These are phyloP conservation scores for Durio zibethinus DNA, from an alignment of 345 rosid genomes.

Conservation along the genomic window DNA sequence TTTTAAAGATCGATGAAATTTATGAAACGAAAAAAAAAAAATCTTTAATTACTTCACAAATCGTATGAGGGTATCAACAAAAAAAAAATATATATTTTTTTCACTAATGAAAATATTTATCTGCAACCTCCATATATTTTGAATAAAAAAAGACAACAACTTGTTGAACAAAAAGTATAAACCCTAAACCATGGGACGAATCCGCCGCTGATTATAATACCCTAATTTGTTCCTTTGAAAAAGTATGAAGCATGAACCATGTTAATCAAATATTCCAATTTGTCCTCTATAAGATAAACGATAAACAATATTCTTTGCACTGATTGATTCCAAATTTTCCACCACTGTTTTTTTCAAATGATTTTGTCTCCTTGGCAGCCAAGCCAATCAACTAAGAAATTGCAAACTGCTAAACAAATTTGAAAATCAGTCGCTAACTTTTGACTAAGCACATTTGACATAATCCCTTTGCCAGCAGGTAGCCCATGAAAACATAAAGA, in stretches of 20 bases:
- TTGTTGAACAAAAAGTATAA: neutral
- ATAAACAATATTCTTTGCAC: neutral
- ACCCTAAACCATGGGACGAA: neutral
- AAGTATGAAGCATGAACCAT: neutral
- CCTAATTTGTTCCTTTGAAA: neutral
- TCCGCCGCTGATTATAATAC: neutral
- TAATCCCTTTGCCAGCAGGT: neutral
- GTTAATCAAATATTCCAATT: neutral
- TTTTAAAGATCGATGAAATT: too few species aligned
- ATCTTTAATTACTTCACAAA: too few species aligned
- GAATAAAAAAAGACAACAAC: too few species aligned
- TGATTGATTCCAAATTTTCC: neutral
- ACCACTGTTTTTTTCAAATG: neutral
- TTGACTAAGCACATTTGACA: neutral
- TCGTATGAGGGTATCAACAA: too few species aligned
- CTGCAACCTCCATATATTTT: too few species aligned
- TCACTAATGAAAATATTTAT: too few species aligned
- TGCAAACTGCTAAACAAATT: neutral
- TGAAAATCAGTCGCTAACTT: neutral
- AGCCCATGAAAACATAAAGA: neutral
- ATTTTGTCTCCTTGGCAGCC: constrained; percentile 2
- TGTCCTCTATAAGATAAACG: neutral
- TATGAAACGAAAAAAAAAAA: too few species aligned
- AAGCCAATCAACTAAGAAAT: neutral
- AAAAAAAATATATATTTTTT: too few species aligned